phyloP scores from a whole-genome alignment of 768 basidiomycete genomes.

The Mycena pura region DNA sequence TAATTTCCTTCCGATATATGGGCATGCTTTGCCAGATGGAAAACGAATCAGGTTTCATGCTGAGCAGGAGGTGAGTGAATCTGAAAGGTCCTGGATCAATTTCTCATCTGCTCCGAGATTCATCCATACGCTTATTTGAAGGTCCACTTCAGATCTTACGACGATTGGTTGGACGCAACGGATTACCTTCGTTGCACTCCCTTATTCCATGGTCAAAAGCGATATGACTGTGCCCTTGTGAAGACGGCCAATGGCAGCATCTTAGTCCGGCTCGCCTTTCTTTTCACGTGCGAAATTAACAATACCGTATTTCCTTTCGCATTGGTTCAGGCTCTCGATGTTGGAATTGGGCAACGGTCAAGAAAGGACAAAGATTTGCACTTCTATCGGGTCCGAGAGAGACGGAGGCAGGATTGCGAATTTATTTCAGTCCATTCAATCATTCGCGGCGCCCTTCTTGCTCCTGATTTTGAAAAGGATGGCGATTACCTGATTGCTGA shows the following conservation, averaged over 20 bases:
- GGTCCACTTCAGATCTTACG: conserved; percentile 21
- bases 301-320: conserved; percentile 15
- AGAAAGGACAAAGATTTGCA: not conserved
- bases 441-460: not conserved
- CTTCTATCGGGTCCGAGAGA: not conserved
- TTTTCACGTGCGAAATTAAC: conserved; percentile 27
- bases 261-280: conserved; percentile 24
- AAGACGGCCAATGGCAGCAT: conserved; percentile 9
- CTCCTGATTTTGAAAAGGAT: not conserved
- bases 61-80: not conserved
- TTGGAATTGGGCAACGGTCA: conserved; percentile 3
- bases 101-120: not conserved
- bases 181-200: conserved; percentile 31
- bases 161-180: conserved; percentile 18
- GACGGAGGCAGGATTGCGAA: not conserved
- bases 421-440: not conserved
- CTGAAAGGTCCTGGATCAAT: not conserved
- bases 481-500: too few relatives aligned
- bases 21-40: not conserved
- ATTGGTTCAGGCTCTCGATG: conserved; percentile 28
- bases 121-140: conserved; percentile 15
- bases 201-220: not conserved
- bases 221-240: conserved; percentile 30
- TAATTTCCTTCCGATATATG: not conserved
- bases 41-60: not conserved